phyloP scores from a whole-genome alignment of 345 rosid genomes.

The Eucalyptus tenuipes region DNA sequence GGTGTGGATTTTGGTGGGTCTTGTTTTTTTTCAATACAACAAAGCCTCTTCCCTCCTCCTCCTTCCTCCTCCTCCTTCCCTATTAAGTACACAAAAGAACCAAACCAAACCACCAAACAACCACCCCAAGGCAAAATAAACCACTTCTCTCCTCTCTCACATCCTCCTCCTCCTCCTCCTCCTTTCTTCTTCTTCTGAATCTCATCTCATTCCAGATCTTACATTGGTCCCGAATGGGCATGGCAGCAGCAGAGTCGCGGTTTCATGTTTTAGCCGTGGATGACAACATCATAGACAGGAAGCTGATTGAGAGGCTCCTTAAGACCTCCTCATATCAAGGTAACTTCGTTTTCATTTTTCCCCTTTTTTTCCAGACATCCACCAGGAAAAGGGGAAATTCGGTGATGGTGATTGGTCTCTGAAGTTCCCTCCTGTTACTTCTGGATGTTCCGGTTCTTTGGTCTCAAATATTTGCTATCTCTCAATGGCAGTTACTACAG shows the following conservation, averaged over 20 bases:
- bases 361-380: neutral
- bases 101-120: neutral
- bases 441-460: neutral
- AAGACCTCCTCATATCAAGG: slow-evolving; percentile 92
- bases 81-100: neutral
- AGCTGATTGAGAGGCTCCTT: slow-evolving; percentile 80
- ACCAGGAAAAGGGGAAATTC: neutral
- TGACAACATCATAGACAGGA: slow-evolving; percentile 73
- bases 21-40: neutral
- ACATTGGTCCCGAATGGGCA: slow-evolving; percentile 33
- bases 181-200: neutral
- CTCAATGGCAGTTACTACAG: slow-evolving; percentile 43
- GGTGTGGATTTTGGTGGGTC: slow-evolving; percentile 17
- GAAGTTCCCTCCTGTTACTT: neutral
- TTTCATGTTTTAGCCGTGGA: slow-evolving; percentile 97
- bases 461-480: neutral
- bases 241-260: slow-evolving; percentile 34
- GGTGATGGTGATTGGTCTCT: neutral
- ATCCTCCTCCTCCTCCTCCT: neutral
- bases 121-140: neutral
- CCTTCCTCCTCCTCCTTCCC: neutral
- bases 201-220: neutral
- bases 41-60: neutral
- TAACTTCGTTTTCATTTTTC: neutral
- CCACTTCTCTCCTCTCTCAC: neutral